phyloP scores from a whole-genome alignment of 148 eudicot genomes.

The Rhododendron simsii region DNA sequence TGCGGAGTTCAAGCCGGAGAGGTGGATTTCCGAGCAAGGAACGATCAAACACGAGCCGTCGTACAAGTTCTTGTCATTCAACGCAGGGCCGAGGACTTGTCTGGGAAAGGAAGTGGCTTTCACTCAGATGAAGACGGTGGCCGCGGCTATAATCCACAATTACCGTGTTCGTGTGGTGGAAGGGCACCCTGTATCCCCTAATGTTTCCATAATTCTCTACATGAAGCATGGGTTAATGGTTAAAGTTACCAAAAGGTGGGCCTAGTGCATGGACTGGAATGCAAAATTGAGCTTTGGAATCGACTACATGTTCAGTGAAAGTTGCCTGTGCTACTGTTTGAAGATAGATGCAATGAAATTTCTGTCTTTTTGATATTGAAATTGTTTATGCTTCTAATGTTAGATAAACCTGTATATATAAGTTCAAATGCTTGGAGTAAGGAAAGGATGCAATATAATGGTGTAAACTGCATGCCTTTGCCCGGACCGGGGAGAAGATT shows the following conservation, averaged over 20 bases:
- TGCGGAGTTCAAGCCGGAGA: background rate
- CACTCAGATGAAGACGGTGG: slow-evolving; percentile 45
- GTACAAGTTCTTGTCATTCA: slow-evolving; percentile 19
- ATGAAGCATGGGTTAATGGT: slow-evolving; percentile 59
- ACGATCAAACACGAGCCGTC: background rate
- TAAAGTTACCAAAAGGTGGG: slow-evolving; percentile 36
- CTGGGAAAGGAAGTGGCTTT: slow-evolving; percentile 48
- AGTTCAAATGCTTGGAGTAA: background rate
- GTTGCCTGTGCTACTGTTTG: no score
- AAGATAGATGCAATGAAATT: background rate
- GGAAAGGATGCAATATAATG: background rate
- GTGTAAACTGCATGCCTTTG: no score
- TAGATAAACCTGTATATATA: background rate
- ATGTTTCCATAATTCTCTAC: slow-evolving; percentile 57
- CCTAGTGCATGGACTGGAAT: background rate
- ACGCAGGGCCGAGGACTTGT: slow-evolving; percentile 44
- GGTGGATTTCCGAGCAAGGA: background rate
- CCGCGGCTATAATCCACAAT: slow-evolving; percentile 41
- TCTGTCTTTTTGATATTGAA: background rate
- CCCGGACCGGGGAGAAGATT: no score
- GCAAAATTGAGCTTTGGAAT: background rate
- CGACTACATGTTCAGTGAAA: background rate
- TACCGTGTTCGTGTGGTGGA: slow-evolving; percentile 36
- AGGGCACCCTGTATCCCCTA: slow-evolving; percentile 25
- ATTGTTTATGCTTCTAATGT: background rate